Evolutionary conservation across 2,329 filamentous ascomycete species (phyloP), one percentile per base, ranked within the genome.

Genomic region (Apiospora aurea): DNA sequence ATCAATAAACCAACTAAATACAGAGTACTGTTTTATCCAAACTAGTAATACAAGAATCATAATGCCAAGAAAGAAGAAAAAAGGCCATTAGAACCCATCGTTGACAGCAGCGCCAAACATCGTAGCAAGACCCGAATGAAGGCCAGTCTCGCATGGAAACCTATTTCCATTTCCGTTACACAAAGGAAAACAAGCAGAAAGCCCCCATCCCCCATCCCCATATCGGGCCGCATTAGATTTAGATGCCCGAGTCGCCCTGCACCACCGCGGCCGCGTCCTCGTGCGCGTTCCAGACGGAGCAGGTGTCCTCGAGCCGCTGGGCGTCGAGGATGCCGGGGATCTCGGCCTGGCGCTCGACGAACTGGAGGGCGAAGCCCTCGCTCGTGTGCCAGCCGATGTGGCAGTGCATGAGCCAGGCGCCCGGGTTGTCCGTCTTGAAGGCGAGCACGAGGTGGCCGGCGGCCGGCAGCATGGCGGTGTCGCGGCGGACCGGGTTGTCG

Each of bases 341-440:
- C 34, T 79, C 76, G 24, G 75, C 68, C 61, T 74, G 66, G 51
- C 78, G 77, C 74, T 83, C 82, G 68, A 89, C 75, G 75, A 89
- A 87, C 78, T 90, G 88, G 64, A 89, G 79, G 2, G 84, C 86
- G 21, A 89, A 83, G 61, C 86, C 87, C 74, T 85, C 82, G 49
- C 78, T 80, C 24, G 86, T 82, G 76, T 89, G 87, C 86, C 83
- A 87, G 49, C 83, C 83, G 73, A 87, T 86, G 71, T 79, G 78
- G 71, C 78, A 80, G 72, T 80, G 78, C 77, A 84, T 80, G n/a
- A 85, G 75, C 84, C 85, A 87, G 29, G 81, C 80, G 44, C 87
- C 87, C 0, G 87, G 87, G 75, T 89, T 89, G 77, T 90, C 85
- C 0, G 84, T 82, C 72, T 82, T 75, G 77, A 88, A 89, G 0